Percentiles rank a stretch among this genome's conserved stretches.
Conservation (phyloP, 768 basidiomycete species). For the Agaricus sinodeliciosus region DNA sequence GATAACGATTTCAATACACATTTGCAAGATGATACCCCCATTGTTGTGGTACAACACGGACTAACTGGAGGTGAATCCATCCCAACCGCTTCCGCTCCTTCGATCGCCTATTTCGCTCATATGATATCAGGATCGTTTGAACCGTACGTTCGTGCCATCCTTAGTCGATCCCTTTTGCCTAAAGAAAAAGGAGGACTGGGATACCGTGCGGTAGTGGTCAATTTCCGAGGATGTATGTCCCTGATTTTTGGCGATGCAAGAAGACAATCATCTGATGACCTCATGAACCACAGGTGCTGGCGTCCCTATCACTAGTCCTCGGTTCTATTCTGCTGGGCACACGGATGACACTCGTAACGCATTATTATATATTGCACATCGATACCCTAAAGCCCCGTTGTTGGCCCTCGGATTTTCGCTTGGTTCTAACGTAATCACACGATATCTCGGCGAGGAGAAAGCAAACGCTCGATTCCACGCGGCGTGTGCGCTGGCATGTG, state of each 20-base stretch:
- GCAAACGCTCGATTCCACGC: constrained; percentile 51
- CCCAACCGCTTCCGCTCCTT: not conserved
- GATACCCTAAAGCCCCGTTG: constrained; percentile 75
- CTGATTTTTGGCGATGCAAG: not conserved
- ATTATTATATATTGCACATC: constrained; percentile 62
- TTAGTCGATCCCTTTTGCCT: constrained; percentile 66
- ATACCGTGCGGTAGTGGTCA: constrained; percentile 85
- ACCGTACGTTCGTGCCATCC: constrained; percentile 79
- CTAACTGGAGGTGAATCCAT: constrained; percentile 38
- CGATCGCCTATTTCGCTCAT: not conserved
- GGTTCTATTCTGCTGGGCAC: constrained; percentile 83
- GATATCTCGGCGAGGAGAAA: constrained; percentile 85
- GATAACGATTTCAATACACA: constrained; percentile 22
- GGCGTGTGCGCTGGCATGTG: constrained; percentile 69
- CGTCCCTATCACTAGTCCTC: constrained; percentile 72
- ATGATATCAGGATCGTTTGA: constrained; percentile 69
- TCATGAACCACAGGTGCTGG: constrained; percentile 59
- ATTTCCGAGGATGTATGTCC: constrained; percentile 84
- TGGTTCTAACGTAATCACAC: constrained; percentile 85
- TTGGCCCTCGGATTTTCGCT: constrained; percentile 90
- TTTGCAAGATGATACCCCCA: constrained; percentile 36
- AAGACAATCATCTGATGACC: not conserved
- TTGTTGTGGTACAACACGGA: constrained; percentile 56
- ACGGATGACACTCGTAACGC: constrained; percentile 87
- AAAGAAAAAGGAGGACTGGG: constrained; percentile 80